A percentile compares a stretch with the other conserved stretches of the same genome.
These are phyloP conservation scores for Wolfiporia cocos DNA, from an alignment of 1,284 basidiomycete genomes.

Conservation along the genomic window DNA sequence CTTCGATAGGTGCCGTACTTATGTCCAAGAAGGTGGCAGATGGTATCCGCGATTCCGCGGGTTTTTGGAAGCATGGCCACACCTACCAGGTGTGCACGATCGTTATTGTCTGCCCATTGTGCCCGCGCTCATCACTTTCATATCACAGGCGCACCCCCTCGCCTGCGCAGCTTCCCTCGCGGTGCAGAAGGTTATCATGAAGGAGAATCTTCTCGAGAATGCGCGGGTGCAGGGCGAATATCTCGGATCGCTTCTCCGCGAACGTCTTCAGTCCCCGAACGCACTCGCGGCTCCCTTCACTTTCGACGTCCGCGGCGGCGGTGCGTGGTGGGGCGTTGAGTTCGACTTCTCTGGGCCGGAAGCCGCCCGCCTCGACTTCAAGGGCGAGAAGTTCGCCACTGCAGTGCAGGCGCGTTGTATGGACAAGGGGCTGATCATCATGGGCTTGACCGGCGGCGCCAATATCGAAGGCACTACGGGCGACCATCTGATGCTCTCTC, in stretches of 20 bases:
- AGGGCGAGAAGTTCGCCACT: slow-evolving; percentile 49
- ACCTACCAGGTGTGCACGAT: slow-evolving; percentile 63
- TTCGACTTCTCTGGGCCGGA: slow-evolving; percentile 54
- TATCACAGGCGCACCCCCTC: slow-evolving; percentile 58
- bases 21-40: slow-evolving; percentile 67
- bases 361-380: slow-evolving; percentile 40
- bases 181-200: slow-evolving; percentile 67
- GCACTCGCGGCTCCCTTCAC: slow-evolving; percentile 54
- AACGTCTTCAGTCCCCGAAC: slow-evolving; percentile 48
- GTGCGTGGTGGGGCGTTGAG: slow-evolving; percentile 79
- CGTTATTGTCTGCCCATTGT: no score
- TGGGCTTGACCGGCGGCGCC: slow-evolving; percentile 69
- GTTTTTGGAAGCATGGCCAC: slow-evolving; percentile 79
- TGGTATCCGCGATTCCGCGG: slow-evolving; percentile 60
- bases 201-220: slow-evolving; percentile 66
- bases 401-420: slow-evolving; percentile 61
- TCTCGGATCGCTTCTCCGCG: slow-evolving; percentile 49
- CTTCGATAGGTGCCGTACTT: slow-evolving; percentile 76
- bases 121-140: no score
- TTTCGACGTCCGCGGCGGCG: slow-evolving; percentile 74
- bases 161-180: slow-evolving; percentile 75
- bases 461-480: slow-evolving; percentile 66
- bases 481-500: slow-evolving; percentile 63
- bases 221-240: slow-evolving; percentile 57
- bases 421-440: slow-evolving; percentile 58